Evolutionary conservation across 345 rosid species (phyloP), one percentile per base, ranked within the genome.

Genomic region (Gossypium stocksii): DNA sequence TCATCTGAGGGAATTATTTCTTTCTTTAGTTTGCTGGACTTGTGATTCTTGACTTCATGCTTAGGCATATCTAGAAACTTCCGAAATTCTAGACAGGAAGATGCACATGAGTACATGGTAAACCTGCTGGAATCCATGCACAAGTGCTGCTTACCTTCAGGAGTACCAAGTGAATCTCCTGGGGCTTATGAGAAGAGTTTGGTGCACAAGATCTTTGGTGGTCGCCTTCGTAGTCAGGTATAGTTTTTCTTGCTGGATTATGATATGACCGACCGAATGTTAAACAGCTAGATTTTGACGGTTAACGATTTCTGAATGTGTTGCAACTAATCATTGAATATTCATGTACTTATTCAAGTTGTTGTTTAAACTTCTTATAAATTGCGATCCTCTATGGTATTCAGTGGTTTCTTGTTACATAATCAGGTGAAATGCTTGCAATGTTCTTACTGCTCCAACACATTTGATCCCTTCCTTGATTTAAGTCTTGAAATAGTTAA

Each of bases 101-200:
- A 95, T 83, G 99, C 99, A 5, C 99, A 95, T 48, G 99, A 95
- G 41, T 93, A 91, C 84, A 93, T 95, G 99, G 91, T 95, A 76
- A 93, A 85, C 84, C 79, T 95, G 80, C 86, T 95, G 64, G 99
- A 95, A 77, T 95, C 96, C 49, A 95, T 95, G 99, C 98, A 95
- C 77, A 95, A 91, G 78, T 93, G 98, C 74, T 90, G 92, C 91
- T 82, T 95, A 60, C 98, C 99, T 38, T 93, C 93, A 44, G 98
- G 99, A 76, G 94, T 95, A 68, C 90, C 90, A 11, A 93, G 90
- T 20, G 92, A 93, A 82, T 95, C 99, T 10, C 85, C 96, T 58
- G 78, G 89, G 79, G 99, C 99, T 76, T 91, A 91, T 79, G 94
- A 90, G 78, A 91, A 79, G 82, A 95, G 99, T 86, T 85, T 91